A percentile compares a stretch with the other conserved stretches of the same genome.
Conservation (phyloP, 495 filamentous ascomycete genomes). For the Aspergillus nidulans region DNA sequence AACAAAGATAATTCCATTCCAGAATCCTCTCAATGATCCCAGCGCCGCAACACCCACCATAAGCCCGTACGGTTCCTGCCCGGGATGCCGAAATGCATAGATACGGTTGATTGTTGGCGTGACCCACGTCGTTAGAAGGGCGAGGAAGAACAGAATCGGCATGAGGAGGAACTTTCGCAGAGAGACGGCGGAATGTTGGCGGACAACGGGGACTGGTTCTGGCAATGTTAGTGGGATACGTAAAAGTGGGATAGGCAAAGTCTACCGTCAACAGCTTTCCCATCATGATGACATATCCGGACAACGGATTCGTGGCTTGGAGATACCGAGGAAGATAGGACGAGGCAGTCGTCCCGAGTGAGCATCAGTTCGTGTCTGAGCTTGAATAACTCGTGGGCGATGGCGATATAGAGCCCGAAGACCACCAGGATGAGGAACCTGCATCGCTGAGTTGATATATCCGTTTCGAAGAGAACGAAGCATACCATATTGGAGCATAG, state of each 20-base stretch:
- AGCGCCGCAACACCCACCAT: conserved; percentile 35
- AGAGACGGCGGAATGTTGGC: conserved; percentile 29
- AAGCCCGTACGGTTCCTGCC: conserved; percentile 31
- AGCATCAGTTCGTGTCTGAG: conserved; percentile 34
- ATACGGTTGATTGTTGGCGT: conserved; percentile 39
- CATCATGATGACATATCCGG: conserved; percentile 1
- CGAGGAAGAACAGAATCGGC: conserved; percentile 46
- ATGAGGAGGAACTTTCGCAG: conserved; percentile 46
- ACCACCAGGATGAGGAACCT: conserved; percentile 37
- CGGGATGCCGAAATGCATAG: conserved; percentile 31
- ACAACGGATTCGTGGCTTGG: conserved; percentile 9
- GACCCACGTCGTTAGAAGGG: conserved; percentile 42
- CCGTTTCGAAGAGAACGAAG: neutral
- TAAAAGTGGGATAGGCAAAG: neutral
- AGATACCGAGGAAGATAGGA: conserved; percentile 13
- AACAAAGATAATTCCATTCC: conserved; percentile 45
- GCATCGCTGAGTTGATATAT: neutral
- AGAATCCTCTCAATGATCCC: conserved; percentile 43
- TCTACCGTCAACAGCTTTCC: neutral
- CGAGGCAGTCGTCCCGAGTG: conserved; percentile 30
- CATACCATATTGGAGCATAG: conserved; percentile 44
- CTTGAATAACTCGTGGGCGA: conserved; percentile 39
- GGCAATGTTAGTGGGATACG: neutral
- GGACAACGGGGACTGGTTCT: neutral
- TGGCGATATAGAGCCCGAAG: conserved; percentile 36